These are phyloP conservation scores for Penicillium corylophilum DNA, from an alignment of 2,329 filamentous ascomycete genomes.

Conservation along the genomic window DNA sequence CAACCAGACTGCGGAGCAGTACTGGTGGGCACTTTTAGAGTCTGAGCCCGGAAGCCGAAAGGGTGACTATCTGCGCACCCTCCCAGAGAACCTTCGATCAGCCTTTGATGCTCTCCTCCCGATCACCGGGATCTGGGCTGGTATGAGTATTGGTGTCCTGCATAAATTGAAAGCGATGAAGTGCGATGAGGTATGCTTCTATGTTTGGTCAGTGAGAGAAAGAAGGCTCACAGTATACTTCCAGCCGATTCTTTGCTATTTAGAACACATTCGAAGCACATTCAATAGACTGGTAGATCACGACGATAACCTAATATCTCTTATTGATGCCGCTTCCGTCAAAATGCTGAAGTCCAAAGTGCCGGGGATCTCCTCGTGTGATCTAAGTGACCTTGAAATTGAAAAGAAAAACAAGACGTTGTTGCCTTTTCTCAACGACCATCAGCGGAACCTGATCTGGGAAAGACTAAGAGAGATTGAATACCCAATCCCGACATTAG, in stretches of 20 bases:
- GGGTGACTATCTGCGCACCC: conserved; percentile 6
- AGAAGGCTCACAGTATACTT: neutral
- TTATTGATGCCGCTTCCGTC: neutral
- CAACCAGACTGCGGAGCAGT: neutral
- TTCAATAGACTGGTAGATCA: neutral
- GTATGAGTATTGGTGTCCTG: conserved; percentile 12
- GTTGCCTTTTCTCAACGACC: neutral
- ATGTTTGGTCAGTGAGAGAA: too few species aligned
- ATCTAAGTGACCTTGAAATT: conserved; percentile 4
- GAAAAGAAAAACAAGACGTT: neutral
- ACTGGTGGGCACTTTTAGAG: conserved; percentile 2
- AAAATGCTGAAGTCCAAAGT: neutral
- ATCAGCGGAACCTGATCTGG: conserved; percentile 1
- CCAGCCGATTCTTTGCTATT: conserved; percentile 14
- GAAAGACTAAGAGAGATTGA: conserved; percentile 6
- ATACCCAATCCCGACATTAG: conserved; percentile 4
- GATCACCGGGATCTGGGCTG: conserved; percentile 7
- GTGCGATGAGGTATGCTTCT: conserved; percentile 9
- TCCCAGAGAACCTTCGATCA: conserved; percentile 2
- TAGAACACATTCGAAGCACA: conserved; percentile 6
- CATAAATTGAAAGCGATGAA: conserved; percentile 14
- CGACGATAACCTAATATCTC: neutral
- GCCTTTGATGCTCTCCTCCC: conserved; percentile 11
- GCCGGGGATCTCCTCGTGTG: neutral
- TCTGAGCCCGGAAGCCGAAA: conserved; percentile 6